Evolutionary conservation across 768 basidiomycete genomes (phyloP).

Genomic region (Rhizopogon sp.): DNA sequence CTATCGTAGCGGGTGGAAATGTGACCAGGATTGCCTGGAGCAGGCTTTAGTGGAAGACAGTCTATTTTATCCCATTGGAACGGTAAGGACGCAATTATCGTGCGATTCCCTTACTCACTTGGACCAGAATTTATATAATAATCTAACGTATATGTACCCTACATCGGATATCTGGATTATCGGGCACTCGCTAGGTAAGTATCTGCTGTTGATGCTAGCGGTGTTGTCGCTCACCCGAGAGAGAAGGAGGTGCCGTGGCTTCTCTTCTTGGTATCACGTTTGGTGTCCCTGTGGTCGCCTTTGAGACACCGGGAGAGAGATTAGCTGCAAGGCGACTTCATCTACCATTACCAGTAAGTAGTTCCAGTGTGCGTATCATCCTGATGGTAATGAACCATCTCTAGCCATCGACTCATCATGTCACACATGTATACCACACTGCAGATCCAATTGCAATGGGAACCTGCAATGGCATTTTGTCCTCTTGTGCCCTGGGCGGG

Average conservation of each 20-base stretch:
- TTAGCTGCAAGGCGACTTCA: constrained; percentile 78
- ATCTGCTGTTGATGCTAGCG: constrained; percentile 26
- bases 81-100: constrained; percentile 43
- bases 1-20: constrained; percentile 74
- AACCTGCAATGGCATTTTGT: constrained; percentile 75
- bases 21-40: constrained; percentile 77
- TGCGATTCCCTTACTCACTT: not conserved
- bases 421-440: constrained; percentile 91
- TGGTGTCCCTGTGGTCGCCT: constrained; percentile 81
- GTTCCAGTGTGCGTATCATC: not conserved
- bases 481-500: constrained; percentile 81
- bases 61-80: constrained; percentile 87
- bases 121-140: constrained; percentile 80
- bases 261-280: constrained; percentile 85
- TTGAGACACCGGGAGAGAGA: constrained; percentile 86
- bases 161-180: constrained; percentile 85
- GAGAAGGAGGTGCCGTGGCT: constrained; percentile 57
- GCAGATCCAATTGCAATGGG: constrained; percentile 95
- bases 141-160: constrained; percentile 90
- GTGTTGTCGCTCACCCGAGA: constrained; percentile 22
- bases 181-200: constrained; percentile 60
- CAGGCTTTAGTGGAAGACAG: constrained; percentile 69
- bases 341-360: constrained; percentile 74
- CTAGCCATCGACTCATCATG: constrained; percentile 68
- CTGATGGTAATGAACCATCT: not conserved